Percentiles rank a stretch among this genome's conserved stretches.
These are phyloP conservation scores for Dothideomycetidae sp. DNA, from an alignment of 2,329 filamentous ascomycete genomes.

Conservation along the genomic window DNA sequence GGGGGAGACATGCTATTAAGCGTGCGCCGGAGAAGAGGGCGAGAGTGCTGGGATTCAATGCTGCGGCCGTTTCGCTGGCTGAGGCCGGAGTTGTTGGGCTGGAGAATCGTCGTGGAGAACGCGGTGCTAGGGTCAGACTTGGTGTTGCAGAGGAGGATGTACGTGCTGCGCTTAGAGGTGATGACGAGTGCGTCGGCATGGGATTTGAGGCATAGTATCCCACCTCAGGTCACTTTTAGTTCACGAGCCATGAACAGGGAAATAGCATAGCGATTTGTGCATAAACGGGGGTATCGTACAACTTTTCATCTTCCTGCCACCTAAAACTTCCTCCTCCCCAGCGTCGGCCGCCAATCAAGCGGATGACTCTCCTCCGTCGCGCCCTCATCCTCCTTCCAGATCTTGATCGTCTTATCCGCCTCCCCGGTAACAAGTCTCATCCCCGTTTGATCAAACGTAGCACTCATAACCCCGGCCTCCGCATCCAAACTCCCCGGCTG, in stretches of 20 bases:
- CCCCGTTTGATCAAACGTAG: slow-evolving; percentile 81
- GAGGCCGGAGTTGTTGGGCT: slow-evolving; percentile 79
- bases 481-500: slow-evolving; percentile 90
- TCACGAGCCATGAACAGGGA: too few relatives aligned
- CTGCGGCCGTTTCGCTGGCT: slow-evolving; percentile 66
- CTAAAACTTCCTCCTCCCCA: slow-evolving; percentile 57
- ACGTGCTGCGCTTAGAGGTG: slow-evolving; percentile 72
- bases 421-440: slow-evolving; percentile 85
- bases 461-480: slow-evolving; percentile 88
- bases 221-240: too few relatives aligned
- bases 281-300: slow-evolving; percentile 7
- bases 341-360: slow-evolving; percentile 75
- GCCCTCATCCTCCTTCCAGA: slow-evolving; percentile 88
- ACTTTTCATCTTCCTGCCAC: neutral
- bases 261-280: neutral
- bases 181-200: slow-evolving; percentile 70
- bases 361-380: slow-evolving; percentile 87
- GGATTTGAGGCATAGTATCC: slow-evolving; percentile 39
- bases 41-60: slow-evolving; percentile 47
- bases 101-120: slow-evolving; percentile 62
- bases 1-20: slow-evolving; percentile 19
- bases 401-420: slow-evolving; percentile 90
- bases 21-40: slow-evolving; percentile 25
- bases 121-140: slow-evolving; percentile 74
- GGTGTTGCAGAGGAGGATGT: slow-evolving; percentile 86